Percentiles rank a stretch among this genome's conserved stretches.
These are phyloP conservation scores for Metschnikowia peoriensis DNA, from an alignment of 805 yeast genomes.

Conservation along the genomic window DNA sequence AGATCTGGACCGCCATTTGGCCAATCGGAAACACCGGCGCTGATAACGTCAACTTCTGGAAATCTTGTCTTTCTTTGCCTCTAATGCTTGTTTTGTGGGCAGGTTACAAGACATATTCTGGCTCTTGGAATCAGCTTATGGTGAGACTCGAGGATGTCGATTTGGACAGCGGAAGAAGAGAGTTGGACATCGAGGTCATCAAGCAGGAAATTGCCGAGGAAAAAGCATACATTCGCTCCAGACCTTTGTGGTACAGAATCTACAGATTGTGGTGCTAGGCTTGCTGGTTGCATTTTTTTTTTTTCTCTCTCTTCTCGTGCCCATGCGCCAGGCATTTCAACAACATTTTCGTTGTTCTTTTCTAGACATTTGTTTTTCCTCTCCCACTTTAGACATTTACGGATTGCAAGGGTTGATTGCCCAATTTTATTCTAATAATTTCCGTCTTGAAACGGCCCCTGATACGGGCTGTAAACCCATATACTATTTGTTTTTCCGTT, in stretches of 20 bases:
- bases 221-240: constrained; percentile 24
- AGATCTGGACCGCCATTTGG: constrained; percentile 40
- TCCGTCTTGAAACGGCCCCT: background rate
- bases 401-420: background rate
- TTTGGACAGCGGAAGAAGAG: constrained; percentile 56
- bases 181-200: constrained; percentile 35
- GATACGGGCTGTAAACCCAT: background rate
- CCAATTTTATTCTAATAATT: background rate
- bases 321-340: no score
- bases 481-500: background rate
- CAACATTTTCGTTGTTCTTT: background rate
- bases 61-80: constrained; percentile 45
- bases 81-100: constrained; percentile 44
- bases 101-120: constrained; percentile 38
- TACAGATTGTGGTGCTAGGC: constrained; percentile 32
- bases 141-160: constrained; percentile 52
- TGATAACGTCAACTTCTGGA: constrained; percentile 41
- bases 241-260: constrained; percentile 25
- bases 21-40: constrained; percentile 30
- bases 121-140: constrained; percentile 30
- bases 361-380: background rate
- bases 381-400: background rate
- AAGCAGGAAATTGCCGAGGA: constrained; percentile 38
- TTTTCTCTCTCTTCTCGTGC: no score
- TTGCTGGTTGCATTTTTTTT: no score